A percentile compares a stretch with the other conserved stretches of the same genome.
Conservation (phyloP, 2,329 filamentous ascomycete genomes). For the Microdochium trichocladiopsis region DNA sequence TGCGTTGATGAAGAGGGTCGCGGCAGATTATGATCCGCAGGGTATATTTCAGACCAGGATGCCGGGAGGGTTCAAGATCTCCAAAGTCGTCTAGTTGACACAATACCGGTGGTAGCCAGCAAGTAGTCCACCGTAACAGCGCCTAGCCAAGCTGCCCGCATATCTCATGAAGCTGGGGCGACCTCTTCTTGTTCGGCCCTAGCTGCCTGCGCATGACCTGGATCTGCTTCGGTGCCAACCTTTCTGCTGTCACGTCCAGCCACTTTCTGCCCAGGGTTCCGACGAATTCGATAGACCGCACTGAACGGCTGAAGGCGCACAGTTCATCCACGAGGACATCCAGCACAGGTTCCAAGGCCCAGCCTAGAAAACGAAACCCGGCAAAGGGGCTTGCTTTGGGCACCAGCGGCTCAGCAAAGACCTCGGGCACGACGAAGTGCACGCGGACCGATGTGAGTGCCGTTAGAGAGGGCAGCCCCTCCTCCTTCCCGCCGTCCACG, state of each 20-base stretch:
- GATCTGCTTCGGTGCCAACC: background rate
- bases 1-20: slow-evolving; percentile 15
- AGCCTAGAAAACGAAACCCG: background rate
- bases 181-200: too few species aligned
- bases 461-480: background rate
- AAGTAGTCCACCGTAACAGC: too few species aligned
- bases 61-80: slow-evolving; percentile 26
- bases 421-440: background rate
- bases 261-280: background rate
- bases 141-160: too few species aligned
- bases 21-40: slow-evolving; percentile 23
- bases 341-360: background rate
- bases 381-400: background rate
- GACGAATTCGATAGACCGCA: background rate
- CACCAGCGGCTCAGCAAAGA: background rate
- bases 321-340: background rate
- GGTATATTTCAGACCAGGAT: slow-evolving; percentile 24
- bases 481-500: background rate
- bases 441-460: background rate
- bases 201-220: background rate
- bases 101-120: too few species aligned
- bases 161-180: too few species aligned
- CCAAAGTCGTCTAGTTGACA: too few species aligned
- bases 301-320: background rate
- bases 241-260: background rate